Percentiles rank a stretch among this genome's conserved stretches.
These are phyloP conservation scores for Coemansia sp. DNA, from an alignment of 192 early-diverging fungal species.

Conservation along the genomic window DNA sequence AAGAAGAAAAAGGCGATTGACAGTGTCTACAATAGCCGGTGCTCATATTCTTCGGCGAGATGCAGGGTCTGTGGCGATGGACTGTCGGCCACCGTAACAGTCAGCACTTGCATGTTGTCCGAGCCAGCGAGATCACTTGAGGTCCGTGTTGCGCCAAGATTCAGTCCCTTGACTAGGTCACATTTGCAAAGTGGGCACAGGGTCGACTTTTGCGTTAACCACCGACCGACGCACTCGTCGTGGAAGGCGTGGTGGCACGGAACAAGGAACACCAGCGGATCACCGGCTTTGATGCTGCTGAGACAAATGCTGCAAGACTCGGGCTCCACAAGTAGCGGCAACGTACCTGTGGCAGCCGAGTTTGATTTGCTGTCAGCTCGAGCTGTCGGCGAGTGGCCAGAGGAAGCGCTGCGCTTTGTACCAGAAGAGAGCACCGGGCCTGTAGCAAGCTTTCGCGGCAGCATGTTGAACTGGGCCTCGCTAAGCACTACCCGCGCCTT, in stretches of 20 bases:
- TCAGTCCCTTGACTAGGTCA: slow-evolving; percentile 33
- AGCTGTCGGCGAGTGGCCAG: too few relatives aligned
- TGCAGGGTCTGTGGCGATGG: not conserved
- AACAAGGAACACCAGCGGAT: slow-evolving; percentile 26
- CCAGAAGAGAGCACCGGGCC: not conserved
- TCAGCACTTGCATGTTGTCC: not conserved
- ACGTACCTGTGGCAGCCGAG: not conserved
- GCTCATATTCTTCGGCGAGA: not conserved
- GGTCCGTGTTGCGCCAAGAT: not conserved
- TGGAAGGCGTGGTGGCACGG: slow-evolving; percentile 46
- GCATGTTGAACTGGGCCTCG: slow-evolving; percentile 38
- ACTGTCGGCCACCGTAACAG: not conserved
- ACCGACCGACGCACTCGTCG: slow-evolving; percentile 31
- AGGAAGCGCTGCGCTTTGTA: not conserved
- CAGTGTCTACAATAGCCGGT: not conserved
- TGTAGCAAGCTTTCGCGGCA: slow-evolving; percentile 23
- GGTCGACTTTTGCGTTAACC: slow-evolving; percentile 44
- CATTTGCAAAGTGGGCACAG: slow-evolving; percentile 44
- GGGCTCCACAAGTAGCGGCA: not conserved
- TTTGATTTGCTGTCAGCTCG: not conserved
- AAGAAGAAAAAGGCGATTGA: too few relatives aligned
- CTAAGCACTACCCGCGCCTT: slow-evolving; percentile 25
- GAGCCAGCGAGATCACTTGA: not conserved
- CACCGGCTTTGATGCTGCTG: slow-evolving; percentile 16
- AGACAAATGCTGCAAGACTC: slow-evolving; percentile 44